Conservation (phyloP, 1,284 basidiomycete species). For the Leccinum subrobustum region DNA sequence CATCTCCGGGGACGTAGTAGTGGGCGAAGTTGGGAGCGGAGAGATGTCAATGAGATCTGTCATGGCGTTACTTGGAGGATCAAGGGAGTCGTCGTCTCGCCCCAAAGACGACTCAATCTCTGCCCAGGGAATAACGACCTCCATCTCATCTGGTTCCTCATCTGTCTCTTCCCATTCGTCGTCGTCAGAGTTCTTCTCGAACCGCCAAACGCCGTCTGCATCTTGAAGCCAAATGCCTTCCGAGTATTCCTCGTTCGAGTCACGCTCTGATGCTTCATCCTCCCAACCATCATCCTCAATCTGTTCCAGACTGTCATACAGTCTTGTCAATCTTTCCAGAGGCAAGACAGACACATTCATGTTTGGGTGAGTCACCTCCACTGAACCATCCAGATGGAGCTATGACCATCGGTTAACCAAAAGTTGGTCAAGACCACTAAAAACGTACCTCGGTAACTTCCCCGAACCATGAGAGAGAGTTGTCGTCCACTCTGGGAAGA, state of each 20-base stretch:
- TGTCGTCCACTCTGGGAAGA: constrained; percentile 44
- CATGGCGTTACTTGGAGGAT: constrained; percentile 14
- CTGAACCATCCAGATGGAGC: constrained; percentile 69
- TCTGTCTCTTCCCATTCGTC: constrained; percentile 40
- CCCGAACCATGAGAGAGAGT: constrained; percentile 65
- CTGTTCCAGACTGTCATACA: constrained; percentile 75
- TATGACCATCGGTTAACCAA: constrained; percentile 29
- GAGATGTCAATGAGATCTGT: constrained; percentile 28
- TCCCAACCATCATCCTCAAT: constrained; percentile 71
- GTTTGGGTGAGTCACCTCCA: constrained; percentile 66
- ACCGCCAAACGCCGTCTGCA: constrained; percentile 48
- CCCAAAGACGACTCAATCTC: constrained; percentile 23
- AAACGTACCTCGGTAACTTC: constrained; percentile 66
- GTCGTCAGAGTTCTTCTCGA: constrained; percentile 38
- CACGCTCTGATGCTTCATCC: constrained; percentile 46
- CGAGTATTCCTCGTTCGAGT: constrained; percentile 37
- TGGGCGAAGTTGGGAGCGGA: constrained; percentile 28
- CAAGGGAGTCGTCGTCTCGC: constrained; percentile 20
- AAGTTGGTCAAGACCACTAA: neutral
- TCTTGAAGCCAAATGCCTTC: constrained; percentile 57
- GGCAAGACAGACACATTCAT: constrained; percentile 48
- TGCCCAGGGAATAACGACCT: constrained; percentile 29
- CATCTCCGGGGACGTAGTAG: constrained; percentile 32
- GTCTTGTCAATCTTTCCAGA: constrained; percentile 63
- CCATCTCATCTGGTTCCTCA: constrained; percentile 30